Base-by-base conservation (phyloP, 768 basidiomycete species). In the Tylopilus sp. region DNA sequence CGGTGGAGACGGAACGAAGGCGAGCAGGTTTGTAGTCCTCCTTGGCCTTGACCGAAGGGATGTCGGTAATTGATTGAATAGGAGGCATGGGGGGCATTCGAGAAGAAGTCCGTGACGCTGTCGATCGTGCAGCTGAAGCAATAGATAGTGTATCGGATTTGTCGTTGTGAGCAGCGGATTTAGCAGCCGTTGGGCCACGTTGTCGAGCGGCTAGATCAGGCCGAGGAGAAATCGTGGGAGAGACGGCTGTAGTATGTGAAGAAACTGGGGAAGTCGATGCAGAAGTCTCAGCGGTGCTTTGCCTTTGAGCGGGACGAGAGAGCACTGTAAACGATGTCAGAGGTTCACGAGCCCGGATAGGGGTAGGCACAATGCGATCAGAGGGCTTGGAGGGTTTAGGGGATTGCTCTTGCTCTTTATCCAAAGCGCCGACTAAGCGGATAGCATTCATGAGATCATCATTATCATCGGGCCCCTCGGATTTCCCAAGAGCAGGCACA, bases 311-410 rank as follows among this genome's bases (percentile, higher is more conserved):
- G 20, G 83, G 82, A 20, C 83, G 69, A 18, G 82, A 83, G 2
- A 79, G 81, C 41, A 85, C 83, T 52, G 79, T 80, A 59, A 85
- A 85, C 23, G 81, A 71, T 7, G 80, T 76, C 10, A 75, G 75
- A 4, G 82, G 78, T 42, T 77, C 69, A 28, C 81, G 75, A 59
- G 76, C 72, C 55, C 78, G 80, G 55, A 85, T 83, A 21, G 77
- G 77, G 43, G 83, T 83, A 9, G 83, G 83, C 18, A 79, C 57
- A 17, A 70, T 69, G 31, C 52, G 59, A 22, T 69, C 50, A 42
- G 53, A 49, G 20, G 48, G 45, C 26, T 39, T 54, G 23, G 47
- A 4, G 1, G 43, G 18, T 20, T 15, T 44, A 17, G 57, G 46
- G 13, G 65, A 23, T 23, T 50, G 50, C 6, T 68, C 56, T 7